Percentiles rank a stretch among this genome's conserved stretches.
Conservation (phyloP, 2,329 filamentous ascomycete genomes). For the Mycocentrospora acerina region DNA sequence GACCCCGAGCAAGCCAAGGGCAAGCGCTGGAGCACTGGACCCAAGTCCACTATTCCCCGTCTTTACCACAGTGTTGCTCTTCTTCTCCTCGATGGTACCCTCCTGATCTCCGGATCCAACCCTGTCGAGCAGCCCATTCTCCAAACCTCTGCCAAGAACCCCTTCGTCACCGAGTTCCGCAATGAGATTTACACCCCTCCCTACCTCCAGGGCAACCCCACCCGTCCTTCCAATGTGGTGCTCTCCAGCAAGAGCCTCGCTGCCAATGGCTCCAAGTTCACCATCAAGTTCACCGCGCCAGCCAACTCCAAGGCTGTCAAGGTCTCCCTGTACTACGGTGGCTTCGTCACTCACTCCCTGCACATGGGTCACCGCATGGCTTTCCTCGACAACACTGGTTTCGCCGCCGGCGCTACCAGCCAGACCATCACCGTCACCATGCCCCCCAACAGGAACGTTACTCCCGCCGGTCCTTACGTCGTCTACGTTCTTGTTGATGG, state of each 20-base stretch:
- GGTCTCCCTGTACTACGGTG: constrained; percentile 59
- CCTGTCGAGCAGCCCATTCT: constrained; percentile 61
- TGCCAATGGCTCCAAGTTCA: constrained; percentile 49
- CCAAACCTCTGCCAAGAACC: constrained; percentile 45
- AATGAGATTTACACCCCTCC: constrained; percentile 64
- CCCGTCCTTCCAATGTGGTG: constrained; percentile 52
- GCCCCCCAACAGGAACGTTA: constrained; percentile 57
- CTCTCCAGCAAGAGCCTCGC: constrained; percentile 49
- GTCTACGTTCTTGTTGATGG: constrained; percentile 61
- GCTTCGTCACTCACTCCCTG: constrained; percentile 62
- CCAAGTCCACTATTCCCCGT: constrained; percentile 46
- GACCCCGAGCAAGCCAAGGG: constrained; percentile 55
- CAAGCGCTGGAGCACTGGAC: constrained; percentile 52
- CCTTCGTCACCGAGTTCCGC: constrained; percentile 61
- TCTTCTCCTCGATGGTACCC: constrained; percentile 60
- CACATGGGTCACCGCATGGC: constrained; percentile 64
- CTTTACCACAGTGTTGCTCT: constrained; percentile 64
- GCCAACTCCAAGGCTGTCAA: constrained; percentile 48
- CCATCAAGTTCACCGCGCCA: constrained; percentile 51
- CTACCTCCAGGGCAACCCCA: constrained; percentile 57
- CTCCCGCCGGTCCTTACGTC: constrained; percentile 62
- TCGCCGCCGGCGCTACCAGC: constrained; percentile 41
- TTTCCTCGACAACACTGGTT: constrained; percentile 54
- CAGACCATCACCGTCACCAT: constrained; percentile 56
- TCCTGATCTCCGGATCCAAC: constrained; percentile 62